phyloP scores from a whole-genome alignment of 257 asterid genomes.

The Petunia secreta region DNA sequence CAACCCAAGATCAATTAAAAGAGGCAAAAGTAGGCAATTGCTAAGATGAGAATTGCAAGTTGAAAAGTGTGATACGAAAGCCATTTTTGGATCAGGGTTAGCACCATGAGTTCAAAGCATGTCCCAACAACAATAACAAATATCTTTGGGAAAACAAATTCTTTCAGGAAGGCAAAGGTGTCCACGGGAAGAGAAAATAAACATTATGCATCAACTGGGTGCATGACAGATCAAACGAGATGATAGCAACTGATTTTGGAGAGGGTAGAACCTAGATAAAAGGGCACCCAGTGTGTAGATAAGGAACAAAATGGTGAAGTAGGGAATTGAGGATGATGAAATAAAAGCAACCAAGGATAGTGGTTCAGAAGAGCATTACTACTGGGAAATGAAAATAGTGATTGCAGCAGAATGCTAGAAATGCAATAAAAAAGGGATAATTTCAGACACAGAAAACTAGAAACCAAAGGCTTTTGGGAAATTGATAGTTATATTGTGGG shows the following conservation, averaged over 20 bases:
- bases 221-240: conserved; percentile 14
- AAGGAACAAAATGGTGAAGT: not conserved
- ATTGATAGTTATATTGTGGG: not conserved
- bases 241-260: not conserved
- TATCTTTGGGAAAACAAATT: not conserved
- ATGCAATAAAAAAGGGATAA: not conserved
- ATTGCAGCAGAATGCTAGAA: not conserved
- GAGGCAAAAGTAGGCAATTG: not conserved
- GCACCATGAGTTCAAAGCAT: not conserved
- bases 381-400: not conserved
- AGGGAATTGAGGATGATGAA: not conserved
- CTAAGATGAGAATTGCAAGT: not conserved
- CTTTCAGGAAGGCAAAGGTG: conserved; percentile 13
- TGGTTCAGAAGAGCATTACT: not conserved
- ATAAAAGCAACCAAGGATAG: not conserved
- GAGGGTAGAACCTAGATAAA: not conserved
- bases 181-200: conserved; percentile 1
- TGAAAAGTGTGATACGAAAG: not conserved
- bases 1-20: conserved; percentile 12
- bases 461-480: conserved; percentile 12
- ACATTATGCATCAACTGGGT: not conserved
- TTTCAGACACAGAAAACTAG: not conserved
- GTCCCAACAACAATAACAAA: not conserved
- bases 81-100: not conserved
- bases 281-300: not conserved